A percentile compares a stretch with the other conserved stretches of the same genome.
Conservation (phyloP, 176 grass and related monocot species). For the Ampelocalamus luodianensis region DNA sequence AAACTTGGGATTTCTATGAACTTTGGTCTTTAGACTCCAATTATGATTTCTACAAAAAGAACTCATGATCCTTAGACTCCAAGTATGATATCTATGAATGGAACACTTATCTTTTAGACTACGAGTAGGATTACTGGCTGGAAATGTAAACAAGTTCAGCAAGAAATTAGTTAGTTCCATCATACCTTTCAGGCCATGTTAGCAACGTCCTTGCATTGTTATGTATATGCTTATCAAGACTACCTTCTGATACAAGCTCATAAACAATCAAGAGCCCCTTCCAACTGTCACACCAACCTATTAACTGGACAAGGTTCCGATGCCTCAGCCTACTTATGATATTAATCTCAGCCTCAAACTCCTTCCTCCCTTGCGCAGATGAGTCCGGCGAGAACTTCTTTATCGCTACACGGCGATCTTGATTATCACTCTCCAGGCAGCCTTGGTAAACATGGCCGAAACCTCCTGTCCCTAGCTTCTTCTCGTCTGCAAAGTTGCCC, state of each 20-base stretch:
- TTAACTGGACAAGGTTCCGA: conserved; percentile 57
- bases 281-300: conserved; percentile 40
- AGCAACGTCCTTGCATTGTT: neutral
- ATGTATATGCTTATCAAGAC: conserved; percentile 46
- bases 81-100: neutral
- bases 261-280: conserved; percentile 37
- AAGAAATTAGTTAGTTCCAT: neutral
- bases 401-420: conserved; percentile 17
- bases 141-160: neutral
- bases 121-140: neutral
- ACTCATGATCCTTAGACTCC: neutral
- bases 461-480: conserved; percentile 35
- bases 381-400: conserved; percentile 31
- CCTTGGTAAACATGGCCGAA: conserved; percentile 39
- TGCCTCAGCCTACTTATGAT: conserved; percentile 64
- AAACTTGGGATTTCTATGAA: neutral
- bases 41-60: neutral
- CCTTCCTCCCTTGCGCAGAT: conserved; percentile 31
- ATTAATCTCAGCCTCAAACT: conserved; percentile 57
- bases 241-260: conserved; percentile 45
- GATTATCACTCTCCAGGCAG: neutral
- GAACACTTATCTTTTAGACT: too few relatives aligned
- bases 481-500: conserved; percentile 29
- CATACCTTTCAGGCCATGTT: conserved; percentile 28
- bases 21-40: neutral